Conservation (phyloP, 1,139 yeast species). For the Spencermartinsiella ligniputridi region DNA sequence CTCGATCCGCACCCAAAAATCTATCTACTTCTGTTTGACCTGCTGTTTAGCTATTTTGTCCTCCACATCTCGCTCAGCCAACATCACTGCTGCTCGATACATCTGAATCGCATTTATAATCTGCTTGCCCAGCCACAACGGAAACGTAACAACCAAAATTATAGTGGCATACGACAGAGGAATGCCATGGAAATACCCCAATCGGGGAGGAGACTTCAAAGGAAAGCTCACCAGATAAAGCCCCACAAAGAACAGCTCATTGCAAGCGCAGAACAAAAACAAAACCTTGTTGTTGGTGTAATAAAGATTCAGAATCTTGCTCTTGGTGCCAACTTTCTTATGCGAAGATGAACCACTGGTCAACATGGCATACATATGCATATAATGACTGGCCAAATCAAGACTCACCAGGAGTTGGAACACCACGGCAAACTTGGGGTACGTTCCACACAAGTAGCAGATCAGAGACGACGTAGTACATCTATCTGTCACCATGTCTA, state of each 20-base stretch:
- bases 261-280: constrained; percentile 84
- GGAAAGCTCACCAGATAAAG: constrained; percentile 70
- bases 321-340: constrained; percentile 74
- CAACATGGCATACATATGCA: constrained; percentile 97
- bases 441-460: constrained; percentile 76
- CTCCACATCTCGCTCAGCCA: constrained; percentile 78
- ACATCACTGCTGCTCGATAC: constrained; percentile 73
- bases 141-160: constrained; percentile 62
- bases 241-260: constrained; percentile 90
- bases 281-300: constrained; percentile 81
- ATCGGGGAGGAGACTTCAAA: constrained; percentile 40
- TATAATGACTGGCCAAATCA: constrained; percentile 93
- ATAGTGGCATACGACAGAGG: constrained; percentile 61
- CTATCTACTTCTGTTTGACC: constrained; percentile 5
- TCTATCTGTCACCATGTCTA: constrained; percentile 98
- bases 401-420: constrained; percentile 84
- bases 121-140: constrained; percentile 90
- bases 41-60: constrained; percentile 37
- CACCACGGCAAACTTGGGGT: constrained; percentile 60
- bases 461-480: constrained; percentile 92
- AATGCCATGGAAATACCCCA: constrained; percentile 41
- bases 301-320: constrained; percentile 72
- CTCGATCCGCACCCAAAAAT: too few relatives aligned
- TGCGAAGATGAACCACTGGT: constrained; percentile 77
- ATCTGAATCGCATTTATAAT: constrained; percentile 84